Conservation (phyloP, 208 protist genomes). For the Plasmodiophora brassicae region DNA sequence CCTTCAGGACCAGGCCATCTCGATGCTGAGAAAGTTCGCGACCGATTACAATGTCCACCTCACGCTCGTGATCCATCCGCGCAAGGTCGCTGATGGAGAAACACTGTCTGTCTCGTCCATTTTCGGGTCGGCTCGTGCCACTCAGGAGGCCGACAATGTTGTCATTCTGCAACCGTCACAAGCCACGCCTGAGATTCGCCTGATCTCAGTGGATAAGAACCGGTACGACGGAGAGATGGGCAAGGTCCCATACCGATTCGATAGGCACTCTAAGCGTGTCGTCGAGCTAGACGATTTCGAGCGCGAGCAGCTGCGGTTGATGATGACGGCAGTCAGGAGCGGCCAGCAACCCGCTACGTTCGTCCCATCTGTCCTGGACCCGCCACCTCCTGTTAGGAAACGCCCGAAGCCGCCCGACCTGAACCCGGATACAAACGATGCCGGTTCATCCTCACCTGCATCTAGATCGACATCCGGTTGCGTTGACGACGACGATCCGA, state of each 20-base stretch:
- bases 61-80: conserved; percentile 65
- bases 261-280: background rate
- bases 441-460: too few species aligned
- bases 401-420: too few species aligned
- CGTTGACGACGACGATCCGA: too few species aligned
- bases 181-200: background rate
- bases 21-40: conserved; percentile 61
- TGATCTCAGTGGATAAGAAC: background rate
- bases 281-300: background rate
- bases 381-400: too few species aligned
- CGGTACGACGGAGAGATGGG: background rate
- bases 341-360: background rate
- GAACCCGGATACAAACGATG: too few species aligned
- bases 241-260: background rate
- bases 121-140: conserved; percentile 67
- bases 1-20: conserved; percentile 58
- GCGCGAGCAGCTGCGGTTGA: background rate
- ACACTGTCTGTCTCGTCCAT: conserved; percentile 45
- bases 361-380: background rate
- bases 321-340: background rate
- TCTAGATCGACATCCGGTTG: too few species aligned
- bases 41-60: conserved; percentile 66
- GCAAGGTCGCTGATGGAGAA: conserved; percentile 55
- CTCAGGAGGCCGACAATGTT: conserved; percentile 67
- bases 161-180: conserved; percentile 58